Conservation (phyloP, 2,329 filamentous ascomycete species). For the Fusarium verticillioides region DNA sequence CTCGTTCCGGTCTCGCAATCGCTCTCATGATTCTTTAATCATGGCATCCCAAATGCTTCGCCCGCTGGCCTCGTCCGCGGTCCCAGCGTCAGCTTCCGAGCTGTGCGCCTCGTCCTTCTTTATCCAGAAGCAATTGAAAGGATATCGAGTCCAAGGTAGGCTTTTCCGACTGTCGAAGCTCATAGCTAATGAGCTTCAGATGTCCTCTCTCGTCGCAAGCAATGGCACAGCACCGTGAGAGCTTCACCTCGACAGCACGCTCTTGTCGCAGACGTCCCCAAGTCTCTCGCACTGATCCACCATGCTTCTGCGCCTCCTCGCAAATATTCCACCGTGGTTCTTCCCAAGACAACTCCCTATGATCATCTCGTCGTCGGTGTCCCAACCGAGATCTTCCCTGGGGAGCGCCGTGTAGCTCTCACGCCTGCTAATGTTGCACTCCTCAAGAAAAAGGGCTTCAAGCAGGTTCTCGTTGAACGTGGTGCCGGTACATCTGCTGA, state of each 20-base stretch:
- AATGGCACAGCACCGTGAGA: conserved; percentile 54
- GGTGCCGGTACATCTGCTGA: conserved; percentile 83
- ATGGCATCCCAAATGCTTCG: conserved; percentile 52
- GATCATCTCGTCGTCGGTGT: conserved; percentile 79
- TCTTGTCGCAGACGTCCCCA: conserved; percentile 44
- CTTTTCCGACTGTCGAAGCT: neutral
- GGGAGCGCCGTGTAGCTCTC: conserved; percentile 85
- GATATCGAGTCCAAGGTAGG: conserved; percentile 39
- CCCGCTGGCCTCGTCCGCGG: conserved; percentile 44
- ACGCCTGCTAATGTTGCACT: conserved; percentile 86
- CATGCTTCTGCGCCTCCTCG: conserved; percentile 48
- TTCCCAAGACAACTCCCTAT: conserved; percentile 70
- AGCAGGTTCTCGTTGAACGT: conserved; percentile 79
- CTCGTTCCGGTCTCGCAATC: conserved; percentile 27
- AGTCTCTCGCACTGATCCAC: conserved; percentile 53
- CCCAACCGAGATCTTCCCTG: conserved; percentile 79
- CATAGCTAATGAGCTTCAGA: conserved; percentile 20
- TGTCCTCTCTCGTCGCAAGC: conserved; percentile 44
- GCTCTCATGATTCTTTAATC: conserved; percentile 45
- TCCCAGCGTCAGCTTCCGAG: conserved; percentile 43
- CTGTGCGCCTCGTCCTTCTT: conserved; percentile 46
- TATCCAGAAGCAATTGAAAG: conserved; percentile 37
- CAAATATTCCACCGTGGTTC: conserved; percentile 54
- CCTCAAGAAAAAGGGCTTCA: conserved; percentile 86
- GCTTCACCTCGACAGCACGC: conserved; percentile 44